Evolutionary conservation across 345 rosid species (phyloP).

Genomic region (Camelina laxa): DNA sequence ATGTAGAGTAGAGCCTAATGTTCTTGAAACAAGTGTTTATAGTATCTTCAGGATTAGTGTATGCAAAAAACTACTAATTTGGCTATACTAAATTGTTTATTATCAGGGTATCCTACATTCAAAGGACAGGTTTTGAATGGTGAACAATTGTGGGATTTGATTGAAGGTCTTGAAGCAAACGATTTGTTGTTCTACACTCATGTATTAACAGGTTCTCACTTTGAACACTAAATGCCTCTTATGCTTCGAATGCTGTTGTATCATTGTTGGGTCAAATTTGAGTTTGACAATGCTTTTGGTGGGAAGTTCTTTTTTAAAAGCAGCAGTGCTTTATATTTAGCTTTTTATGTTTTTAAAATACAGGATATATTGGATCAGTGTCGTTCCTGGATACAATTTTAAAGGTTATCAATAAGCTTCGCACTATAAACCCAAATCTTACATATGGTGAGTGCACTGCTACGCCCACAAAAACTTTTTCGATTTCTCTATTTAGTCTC

Average conservation of each 20-base stretch:
- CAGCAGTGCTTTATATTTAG: not conserved
- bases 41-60: slow-evolving; percentile 41
- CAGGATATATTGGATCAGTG: slow-evolving; percentile 99
- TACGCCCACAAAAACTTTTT: not conserved
- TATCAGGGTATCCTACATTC: slow-evolving; percentile 91
- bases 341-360: slow-evolving; percentile 16
- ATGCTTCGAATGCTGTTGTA: not conserved
- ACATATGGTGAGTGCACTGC: slow-evolving; percentile 67
- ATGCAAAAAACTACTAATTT: slow-evolving; percentile 6
- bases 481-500: not conserved
- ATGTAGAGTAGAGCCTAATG: slow-evolving; percentile 48
- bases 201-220: slow-evolving; percentile 73
- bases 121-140: slow-evolving; percentile 98
- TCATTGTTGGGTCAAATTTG: not conserved
- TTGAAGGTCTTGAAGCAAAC: slow-evolving; percentile 92
- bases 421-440: slow-evolving; percentile 79
- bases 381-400: slow-evolving; percentile 79
- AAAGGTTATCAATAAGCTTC: slow-evolving; percentile 85
- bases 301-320: not conserved
- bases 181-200: slow-evolving; percentile 85
- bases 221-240: not conserved
- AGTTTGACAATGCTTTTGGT: not conserved
- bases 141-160: slow-evolving; percentile 76
- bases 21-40: slow-evolving; percentile 37
- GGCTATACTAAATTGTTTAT: slow-evolving; percentile 26